Base-by-base conservation (phyloP, 1,284 basidiomycete genomes). In the Ustilago lituana region DNA sequence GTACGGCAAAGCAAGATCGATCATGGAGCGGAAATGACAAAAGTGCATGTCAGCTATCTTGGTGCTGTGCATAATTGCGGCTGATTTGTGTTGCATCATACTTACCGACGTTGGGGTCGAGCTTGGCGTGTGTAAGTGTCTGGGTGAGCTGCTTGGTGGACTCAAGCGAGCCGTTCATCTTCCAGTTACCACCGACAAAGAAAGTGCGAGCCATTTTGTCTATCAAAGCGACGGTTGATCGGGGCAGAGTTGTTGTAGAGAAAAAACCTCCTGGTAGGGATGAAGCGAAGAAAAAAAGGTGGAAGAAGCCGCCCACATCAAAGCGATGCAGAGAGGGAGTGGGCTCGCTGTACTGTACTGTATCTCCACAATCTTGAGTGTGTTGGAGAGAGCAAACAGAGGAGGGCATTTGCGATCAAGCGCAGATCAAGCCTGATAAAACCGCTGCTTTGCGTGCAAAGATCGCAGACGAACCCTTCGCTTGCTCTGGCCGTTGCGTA, bases 121-220 rank as follows among this genome's bases (percentile, higher is more conserved):
- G 76, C 66, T 80, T 68, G 43, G 80, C 73, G 37, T 54, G 41
- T 24, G 51, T 55, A 43, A 82, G 66, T 38, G 70, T 67, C 41
- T 73, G 45, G 36, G 79, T 66, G 48, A 82, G 76, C 66, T 60
- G 51, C 70, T 80, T 74, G 63, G 54, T 73, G 40, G 78, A 76
- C 51, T 77, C 70, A 35, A 82, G 33, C 31, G 80, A 78, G 62
- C 80, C 80, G 76, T 82, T 82, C 80, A 82, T 82, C 74, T 82
- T 80, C 77, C 77, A 80, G 74, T 80, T 80, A 39, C 78, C 78
- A 33, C 78, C 78, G 48, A 77, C 74, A 55, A 77, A 78, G 69
- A 77, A 75, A 62, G 69, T 75, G 46, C 68, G 76, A 47, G 75
- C 55, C 75, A 76, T 78, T 43, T 39, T 73, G 50, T 26, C 48